Evolutionary conservation across 768 basidiomycete genomes (phyloP).

Genomic region (Roridomyces roridus): DNA sequence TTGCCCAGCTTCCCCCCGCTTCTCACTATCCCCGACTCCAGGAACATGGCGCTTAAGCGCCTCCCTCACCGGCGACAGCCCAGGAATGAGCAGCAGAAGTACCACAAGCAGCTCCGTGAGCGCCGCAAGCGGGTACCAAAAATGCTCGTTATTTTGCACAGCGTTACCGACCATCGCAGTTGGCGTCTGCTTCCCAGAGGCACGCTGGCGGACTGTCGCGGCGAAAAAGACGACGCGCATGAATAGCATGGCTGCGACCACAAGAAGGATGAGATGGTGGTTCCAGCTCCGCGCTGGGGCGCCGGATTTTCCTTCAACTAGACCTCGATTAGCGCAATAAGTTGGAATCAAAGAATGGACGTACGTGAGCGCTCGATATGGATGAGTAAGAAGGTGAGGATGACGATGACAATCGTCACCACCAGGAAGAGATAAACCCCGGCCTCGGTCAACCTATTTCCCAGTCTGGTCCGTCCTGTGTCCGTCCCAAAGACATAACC

Average conservation of each 20-base stretch:
- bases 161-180: not conserved
- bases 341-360: not conserved
- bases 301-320: not conserved
- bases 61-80: constrained; percentile 8
- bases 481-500: constrained; percentile 6
- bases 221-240: constrained; percentile 20
- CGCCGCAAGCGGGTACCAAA: constrained; percentile 24
- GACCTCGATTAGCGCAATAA: not conserved
- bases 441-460: constrained; percentile 9
- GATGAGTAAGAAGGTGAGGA: constrained; percentile 6
- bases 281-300: not conserved
- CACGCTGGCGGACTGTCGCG: constrained; percentile 21
- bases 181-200: constrained; percentile 8
- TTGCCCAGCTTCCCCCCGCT: too few relatives aligned
- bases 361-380: constrained; percentile 13
- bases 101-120: constrained; percentile 19
- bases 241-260: constrained; percentile 15
- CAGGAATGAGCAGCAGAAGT: constrained; percentile 14
- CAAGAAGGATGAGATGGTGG: constrained; percentile 14
- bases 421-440: constrained; percentile 18
- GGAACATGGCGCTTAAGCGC: not conserved
- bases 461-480: constrained; percentile 1
- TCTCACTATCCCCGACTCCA: too few relatives aligned
- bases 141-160: constrained; percentile 18
- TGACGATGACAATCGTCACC: constrained; percentile 2